Conservation (phyloP, 2,329 filamentous ascomycete species). For the Penicillium rolfsii region DNA sequence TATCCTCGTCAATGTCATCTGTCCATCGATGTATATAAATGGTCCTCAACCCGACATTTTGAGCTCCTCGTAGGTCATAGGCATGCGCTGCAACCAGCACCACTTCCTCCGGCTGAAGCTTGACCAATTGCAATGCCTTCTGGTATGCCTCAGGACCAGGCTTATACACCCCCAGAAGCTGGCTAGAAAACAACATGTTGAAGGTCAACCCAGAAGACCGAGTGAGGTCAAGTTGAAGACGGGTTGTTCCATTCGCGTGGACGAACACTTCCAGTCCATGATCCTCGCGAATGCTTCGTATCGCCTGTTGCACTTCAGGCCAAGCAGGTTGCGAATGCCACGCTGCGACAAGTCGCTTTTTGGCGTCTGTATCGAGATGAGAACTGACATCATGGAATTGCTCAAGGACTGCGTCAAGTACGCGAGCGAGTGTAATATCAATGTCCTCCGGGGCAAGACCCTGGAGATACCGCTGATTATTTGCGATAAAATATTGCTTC, state of each 20-base stretch:
- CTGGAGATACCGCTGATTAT: slow-evolving; percentile 42
- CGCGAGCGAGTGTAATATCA: slow-evolving; percentile 53
- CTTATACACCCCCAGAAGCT: slow-evolving; percentile 56
- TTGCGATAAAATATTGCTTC: slow-evolving; percentile 54
- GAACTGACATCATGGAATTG: slow-evolving; percentile 22
- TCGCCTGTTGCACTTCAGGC: slow-evolving; percentile 54
- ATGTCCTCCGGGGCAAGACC: slow-evolving; percentile 53
- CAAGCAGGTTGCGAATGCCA: slow-evolving; percentile 58
- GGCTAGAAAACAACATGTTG: slow-evolving; percentile 57
- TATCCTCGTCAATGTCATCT: slow-evolving; percentile 56
- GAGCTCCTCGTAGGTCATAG: slow-evolving; percentile 57
- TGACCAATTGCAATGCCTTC: slow-evolving; percentile 51
- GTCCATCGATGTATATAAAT: slow-evolving; percentile 59
- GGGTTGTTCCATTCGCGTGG: slow-evolving; percentile 59
- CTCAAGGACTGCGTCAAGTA: slow-evolving; percentile 46
- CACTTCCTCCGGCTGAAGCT: slow-evolving; percentile 51
- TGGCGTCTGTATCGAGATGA: slow-evolving; percentile 24
- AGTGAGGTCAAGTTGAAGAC: slow-evolving; percentile 58
- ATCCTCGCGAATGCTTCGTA: slow-evolving; percentile 44
- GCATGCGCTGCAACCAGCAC: slow-evolving; percentile 60
- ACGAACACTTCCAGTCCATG: slow-evolving; percentile 52
- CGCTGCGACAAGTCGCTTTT: slow-evolving; percentile 36
- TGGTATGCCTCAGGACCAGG: slow-evolving; percentile 53
- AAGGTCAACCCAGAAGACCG: slow-evolving; percentile 54
- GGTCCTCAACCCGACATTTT: slow-evolving; percentile 54